phyloP scores from a whole-genome alignment of 179 eudicot species.

The Beta lomatogona region DNA sequence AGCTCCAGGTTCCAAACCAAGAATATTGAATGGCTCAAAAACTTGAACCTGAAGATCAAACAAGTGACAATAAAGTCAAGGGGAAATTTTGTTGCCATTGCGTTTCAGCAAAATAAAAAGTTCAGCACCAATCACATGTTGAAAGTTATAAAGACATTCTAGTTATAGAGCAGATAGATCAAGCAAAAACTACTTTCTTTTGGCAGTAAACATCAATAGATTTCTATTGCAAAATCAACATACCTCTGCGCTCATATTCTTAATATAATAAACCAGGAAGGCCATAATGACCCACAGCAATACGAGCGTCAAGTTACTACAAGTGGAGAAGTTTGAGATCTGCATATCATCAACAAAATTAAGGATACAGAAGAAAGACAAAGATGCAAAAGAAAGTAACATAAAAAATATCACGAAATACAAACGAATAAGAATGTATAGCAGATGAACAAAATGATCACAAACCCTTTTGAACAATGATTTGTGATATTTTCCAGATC shows the following conservation, averaged over 20 bases:
- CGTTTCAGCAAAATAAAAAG: too few species aligned
- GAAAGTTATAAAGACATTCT: not conserved
- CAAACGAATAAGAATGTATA: conserved; percentile 1
- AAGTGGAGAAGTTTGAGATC: conserved; percentile 74
- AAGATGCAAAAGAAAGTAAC: not conserved
- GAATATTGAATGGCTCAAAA: conserved; percentile 89
- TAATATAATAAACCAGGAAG: conserved; percentile 71
- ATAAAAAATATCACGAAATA: not conserved
- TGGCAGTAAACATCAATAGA: not conserved
- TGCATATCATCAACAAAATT: conserved; percentile 33
- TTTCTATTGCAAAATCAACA: conserved; percentile 7
- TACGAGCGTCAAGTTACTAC: conserved; percentile 77
- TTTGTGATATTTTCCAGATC: conserved; percentile 85
- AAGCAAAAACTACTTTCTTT: too few species aligned
- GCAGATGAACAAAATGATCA: not conserved
- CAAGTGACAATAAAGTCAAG: conserved; percentile 5
- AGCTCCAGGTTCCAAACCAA: conserved; percentile 86
- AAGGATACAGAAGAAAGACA: not conserved
- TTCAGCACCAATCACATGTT: not conserved
- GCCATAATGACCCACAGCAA: conserved; percentile 82
- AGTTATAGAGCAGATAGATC: not conserved
- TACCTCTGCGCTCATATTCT: conserved; percentile 80
- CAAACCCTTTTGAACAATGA: conserved; percentile 67
- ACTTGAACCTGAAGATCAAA: conserved; percentile 55
- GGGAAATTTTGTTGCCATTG: not conserved